phyloP scores from a whole-genome alignment of 129 eudicot genomes.

The Rutidosis leptorrhynchoides region DNA sequence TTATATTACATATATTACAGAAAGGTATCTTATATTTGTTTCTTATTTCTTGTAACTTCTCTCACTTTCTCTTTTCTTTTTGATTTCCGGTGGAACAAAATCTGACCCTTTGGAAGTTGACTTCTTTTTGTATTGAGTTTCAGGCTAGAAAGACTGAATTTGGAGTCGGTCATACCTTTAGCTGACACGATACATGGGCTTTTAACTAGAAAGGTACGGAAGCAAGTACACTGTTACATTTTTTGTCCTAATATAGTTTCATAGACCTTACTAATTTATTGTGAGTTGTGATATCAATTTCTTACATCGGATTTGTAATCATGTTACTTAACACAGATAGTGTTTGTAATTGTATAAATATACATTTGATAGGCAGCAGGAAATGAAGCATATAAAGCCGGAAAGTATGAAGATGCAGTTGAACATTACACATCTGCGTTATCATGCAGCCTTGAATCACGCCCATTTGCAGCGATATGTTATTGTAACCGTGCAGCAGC shows the following conservation, averaged over 20 bases:
- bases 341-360: neutral
- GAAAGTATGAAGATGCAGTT: slow-evolving; percentile 75
- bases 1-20: no score
- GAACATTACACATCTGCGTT: slow-evolving; percentile 76
- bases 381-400: slow-evolving; percentile 81
- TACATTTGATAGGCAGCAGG: slow-evolving; percentile 63
- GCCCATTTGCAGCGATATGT: slow-evolving; percentile 86
- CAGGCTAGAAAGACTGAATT: slow-evolving; percentile 54
- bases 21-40: slow-evolving; percentile 41
- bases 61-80: neutral
- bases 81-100: neutral
- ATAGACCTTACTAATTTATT: neutral
- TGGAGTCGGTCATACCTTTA: slow-evolving; percentile 64
- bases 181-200: slow-evolving; percentile 61
- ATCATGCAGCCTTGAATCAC: slow-evolving; percentile 80
- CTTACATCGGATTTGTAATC: neutral
- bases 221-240: neutral
- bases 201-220: slow-evolving; percentile 64
- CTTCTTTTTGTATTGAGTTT: slow-evolving; percentile 12
- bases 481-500: slow-evolving; percentile 97
- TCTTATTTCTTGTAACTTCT: neutral
- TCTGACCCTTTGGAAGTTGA: slow-evolving; percentile 1
- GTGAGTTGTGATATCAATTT: neutral
- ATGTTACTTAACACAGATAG: neutral
- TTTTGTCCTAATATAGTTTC: neutral